phyloP scores from a whole-genome alignment of 208 protist genomes.

The Leishmania martiniquensis region DNA sequence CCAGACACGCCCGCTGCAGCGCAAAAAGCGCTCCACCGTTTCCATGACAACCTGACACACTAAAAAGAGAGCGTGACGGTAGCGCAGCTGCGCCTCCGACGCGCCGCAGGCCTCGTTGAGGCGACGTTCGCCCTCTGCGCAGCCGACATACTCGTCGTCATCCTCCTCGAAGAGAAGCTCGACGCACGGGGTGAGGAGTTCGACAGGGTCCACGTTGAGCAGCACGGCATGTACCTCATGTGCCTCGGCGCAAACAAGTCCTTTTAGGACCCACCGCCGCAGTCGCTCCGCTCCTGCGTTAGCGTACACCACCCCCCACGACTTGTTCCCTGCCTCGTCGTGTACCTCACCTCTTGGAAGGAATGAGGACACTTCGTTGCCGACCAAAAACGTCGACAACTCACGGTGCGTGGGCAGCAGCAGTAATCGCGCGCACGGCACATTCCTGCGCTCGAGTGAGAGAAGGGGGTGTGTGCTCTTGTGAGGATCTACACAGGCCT shows the following conservation, averaged over 20 bases:
- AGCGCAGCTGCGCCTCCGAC: conserved; percentile 31
- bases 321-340: not conserved
- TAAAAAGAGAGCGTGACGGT: conserved; percentile 61
- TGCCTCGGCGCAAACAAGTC: conserved; percentile 72
- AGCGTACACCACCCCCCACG: conserved; percentile 56
- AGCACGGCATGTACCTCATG: conserved; percentile 66
- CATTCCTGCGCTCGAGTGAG: conserved; percentile 6
- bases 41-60: conserved; percentile 87
- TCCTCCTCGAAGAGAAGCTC: conserved; percentile 61
- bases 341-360: conserved; percentile 6
- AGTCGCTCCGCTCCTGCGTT: conserved; percentile 76
- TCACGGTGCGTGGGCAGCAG: conserved; percentile 53
- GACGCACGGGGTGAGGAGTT: conserved; percentile 68
- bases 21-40: conserved; percentile 87
- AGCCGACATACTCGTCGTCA: conserved; percentile 16
- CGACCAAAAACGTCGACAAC: conserved; percentile 31
- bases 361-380: conserved; percentile 26
- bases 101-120: not conserved
- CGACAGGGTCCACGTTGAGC: conserved; percentile 72
- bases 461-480: conserved; percentile 43
- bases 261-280: conserved; percentile 82
- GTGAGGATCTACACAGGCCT: not conserved
- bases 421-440: conserved; percentile 67
- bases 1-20: conserved; percentile 87
- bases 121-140: not conserved